Evolutionary conservation across 2,329 filamentous ascomycete genomes (phyloP), one percentile per base, ranked within the genome.

Genomic region (Aspergillus pseudonomiae): DNA sequence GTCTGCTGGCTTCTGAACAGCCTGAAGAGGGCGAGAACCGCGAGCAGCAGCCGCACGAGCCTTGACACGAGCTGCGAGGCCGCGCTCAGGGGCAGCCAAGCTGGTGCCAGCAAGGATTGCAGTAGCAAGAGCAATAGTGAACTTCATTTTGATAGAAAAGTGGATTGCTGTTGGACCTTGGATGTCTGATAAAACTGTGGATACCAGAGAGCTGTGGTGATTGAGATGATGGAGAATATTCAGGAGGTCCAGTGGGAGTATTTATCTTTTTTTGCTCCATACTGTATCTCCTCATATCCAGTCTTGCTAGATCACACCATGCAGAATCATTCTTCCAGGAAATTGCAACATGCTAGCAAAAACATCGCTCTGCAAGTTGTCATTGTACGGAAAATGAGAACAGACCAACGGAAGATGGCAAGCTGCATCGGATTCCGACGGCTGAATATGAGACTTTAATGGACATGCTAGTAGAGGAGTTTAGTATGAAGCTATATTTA

Each of bases 11-110:
- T 76, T 73, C 30, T 76, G 65, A 50, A 70, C 67, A 16, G 70
- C 63, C 45, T 71, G 71, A 63, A 73, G 76, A 61, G 70, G 77
- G 58, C 70, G 75, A 67, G 68, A 73, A 66, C 66, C 78, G 61
- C 65, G 70, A 65, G 66, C 69, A 55, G 59, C 68, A 64, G 65
- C 63, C 52, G 69, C 73, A 63, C 71, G 72, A 64, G 65, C 62
- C 63, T 70, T 70, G 54, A 71, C 72, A 52, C 70, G 72, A 57
- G 69, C 67, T 10, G 54, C 71, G 70, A 36, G 66, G 77, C 62
- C 78, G 79, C 77, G 79, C 34, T 76, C 71, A 39, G 83, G 84
- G 32, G 82, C 81, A 41, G 82, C 83, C 41, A 83, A 57, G 55
- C 78, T 79, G 61, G 76, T 70, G 61, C 77, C 77, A 59, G 81